These are phyloP conservation scores for Wallacemonas collosoma DNA, from an alignment of 208 protist genomes.

Conservation along the genomic window DNA sequence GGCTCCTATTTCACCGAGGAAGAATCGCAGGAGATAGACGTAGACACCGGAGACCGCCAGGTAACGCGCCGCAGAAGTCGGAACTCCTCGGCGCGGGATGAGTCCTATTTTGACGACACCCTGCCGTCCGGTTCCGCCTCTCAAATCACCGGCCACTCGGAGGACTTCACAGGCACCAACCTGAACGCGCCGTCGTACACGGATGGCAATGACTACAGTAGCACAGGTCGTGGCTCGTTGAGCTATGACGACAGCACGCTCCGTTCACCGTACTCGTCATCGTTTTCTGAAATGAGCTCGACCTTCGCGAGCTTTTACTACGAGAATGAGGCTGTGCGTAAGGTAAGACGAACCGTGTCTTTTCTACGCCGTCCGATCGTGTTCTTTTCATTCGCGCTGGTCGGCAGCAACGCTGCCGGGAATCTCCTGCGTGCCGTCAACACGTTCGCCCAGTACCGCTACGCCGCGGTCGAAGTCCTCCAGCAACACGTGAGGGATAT, in stretches of 20 bases:
- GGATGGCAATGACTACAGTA: conserved; percentile 20
- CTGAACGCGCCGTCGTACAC: conserved; percentile 14
- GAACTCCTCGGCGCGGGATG: background rate
- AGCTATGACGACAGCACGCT: conserved; percentile 56
- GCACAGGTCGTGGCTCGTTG: conserved; percentile 30
- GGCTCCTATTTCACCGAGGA: conserved; percentile 43
- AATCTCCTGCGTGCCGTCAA: conserved; percentile 45
- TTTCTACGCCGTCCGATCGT: conserved; percentile 66
- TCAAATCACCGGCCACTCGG: conserved; percentile 14
- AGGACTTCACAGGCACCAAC: conserved; percentile 22
- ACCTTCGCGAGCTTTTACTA: conserved; percentile 84
- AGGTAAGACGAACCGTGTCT: conserved; percentile 28
- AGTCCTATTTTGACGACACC: conserved; percentile 14
- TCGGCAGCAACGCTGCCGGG: conserved; percentile 45
- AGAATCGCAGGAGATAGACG: conserved; percentile 25
- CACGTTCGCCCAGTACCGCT: conserved; percentile 22
- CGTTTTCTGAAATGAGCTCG: conserved; percentile 66
- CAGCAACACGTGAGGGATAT: conserved; percentile 1
- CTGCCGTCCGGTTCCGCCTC: conserved; percentile 19
- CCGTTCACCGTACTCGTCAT: conserved; percentile 58
- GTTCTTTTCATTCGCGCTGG: conserved; percentile 58
- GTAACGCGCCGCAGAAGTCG: conserved; percentile 1
- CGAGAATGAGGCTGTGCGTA: conserved; percentile 51
- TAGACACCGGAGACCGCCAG: conserved; percentile 1
- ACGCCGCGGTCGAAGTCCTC: conserved; percentile 11